phyloP scores from a whole-genome alignment of 1,139 yeast species.

The Hansenula lynferdii region DNA sequence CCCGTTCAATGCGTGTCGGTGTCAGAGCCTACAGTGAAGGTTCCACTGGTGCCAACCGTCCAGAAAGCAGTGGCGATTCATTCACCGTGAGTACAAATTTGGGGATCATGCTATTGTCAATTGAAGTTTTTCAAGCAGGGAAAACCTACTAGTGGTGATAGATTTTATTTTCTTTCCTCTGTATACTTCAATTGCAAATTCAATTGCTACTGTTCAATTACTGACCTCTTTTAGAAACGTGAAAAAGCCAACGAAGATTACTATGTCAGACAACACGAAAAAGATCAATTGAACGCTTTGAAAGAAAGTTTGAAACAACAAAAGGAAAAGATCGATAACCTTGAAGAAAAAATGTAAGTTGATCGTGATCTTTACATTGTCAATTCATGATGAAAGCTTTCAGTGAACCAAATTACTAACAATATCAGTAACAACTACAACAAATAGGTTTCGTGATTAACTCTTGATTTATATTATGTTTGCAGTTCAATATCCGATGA shows the following conservation, averaged over 20 bases:
- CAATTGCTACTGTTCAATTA: background rate
- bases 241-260: slow-evolving; percentile 69
- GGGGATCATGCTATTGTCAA: background rate
- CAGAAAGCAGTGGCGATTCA: slow-evolving; percentile 43
- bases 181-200: background rate
- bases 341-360: slow-evolving; percentile 21
- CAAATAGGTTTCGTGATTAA: background rate
- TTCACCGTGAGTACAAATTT: slow-evolving; percentile 38
- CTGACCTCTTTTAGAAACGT: slow-evolving; percentile 38
- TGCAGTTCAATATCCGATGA: too few relatives aligned
- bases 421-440: background rate
- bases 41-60: slow-evolving; percentile 50
- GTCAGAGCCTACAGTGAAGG: slow-evolving; percentile 49
- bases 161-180: background rate
- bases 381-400: background rate
- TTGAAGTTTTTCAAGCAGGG: too few relatives aligned
- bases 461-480: too few relatives aligned
- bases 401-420: too few relatives aligned
- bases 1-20: slow-evolving; percentile 27
- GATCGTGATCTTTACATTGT: background rate
- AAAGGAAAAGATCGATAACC: slow-evolving; percentile 30
- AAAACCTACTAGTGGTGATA: too few relatives aligned
- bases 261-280: slow-evolving; percentile 58
- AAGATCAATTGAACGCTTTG: slow-evolving; percentile 53
- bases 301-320: slow-evolving; percentile 48